Conservation (phyloP, 2,329 filamentous ascomycete genomes). For the Ophiostoma triangulosporum region DNA sequence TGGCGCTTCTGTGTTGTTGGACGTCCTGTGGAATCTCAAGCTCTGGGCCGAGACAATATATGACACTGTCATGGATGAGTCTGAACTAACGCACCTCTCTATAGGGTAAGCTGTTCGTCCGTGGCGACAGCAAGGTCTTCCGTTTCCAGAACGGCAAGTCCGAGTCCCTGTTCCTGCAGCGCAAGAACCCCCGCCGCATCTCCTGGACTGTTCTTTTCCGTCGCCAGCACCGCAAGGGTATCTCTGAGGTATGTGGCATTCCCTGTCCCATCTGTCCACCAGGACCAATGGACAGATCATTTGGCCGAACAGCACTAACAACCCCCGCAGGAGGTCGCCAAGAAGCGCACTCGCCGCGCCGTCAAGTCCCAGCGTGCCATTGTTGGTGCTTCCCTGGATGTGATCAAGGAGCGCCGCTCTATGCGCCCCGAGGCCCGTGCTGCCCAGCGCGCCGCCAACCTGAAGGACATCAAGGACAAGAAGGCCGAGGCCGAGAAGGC, state of each 20-base stretch:
- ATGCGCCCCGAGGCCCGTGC: slow-evolving; percentile 91
- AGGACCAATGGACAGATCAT: too few species aligned
- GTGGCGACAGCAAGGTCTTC: slow-evolving; percentile 99
- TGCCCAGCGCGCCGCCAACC: slow-evolving; percentile 77
- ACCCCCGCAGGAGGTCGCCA: slow-evolving; percentile 78
- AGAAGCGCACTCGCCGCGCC: slow-evolving; percentile 96
- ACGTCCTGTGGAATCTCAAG: background rate
- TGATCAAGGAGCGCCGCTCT: slow-evolving; percentile 97
- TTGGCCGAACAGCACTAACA: slow-evolving; percentile 13
- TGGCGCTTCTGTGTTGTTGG: background rate
- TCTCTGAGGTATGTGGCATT: slow-evolving; percentile 77
- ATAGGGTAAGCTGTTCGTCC: slow-evolving; percentile 98
- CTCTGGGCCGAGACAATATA: background rate
- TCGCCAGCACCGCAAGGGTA: slow-evolving; percentile 99
- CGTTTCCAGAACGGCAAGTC: slow-evolving; percentile 99
- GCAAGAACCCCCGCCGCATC: slow-evolving; percentile 99
- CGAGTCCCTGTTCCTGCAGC: slow-evolving; percentile 99
- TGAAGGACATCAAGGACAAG: slow-evolving; percentile 99
- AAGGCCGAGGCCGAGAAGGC: slow-evolving; percentile 71
- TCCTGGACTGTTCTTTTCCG: slow-evolving; percentile 97
- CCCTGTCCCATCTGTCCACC: background rate
- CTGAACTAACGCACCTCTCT: background rate
- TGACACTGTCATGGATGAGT: background rate
- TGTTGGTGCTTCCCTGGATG: slow-evolving; percentile 96
- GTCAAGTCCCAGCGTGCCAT: slow-evolving; percentile 99